These are phyloP conservation scores for Trypanosoma scelopori DNA, from an alignment of 208 protist genomes.

Conservation along the genomic window DNA sequence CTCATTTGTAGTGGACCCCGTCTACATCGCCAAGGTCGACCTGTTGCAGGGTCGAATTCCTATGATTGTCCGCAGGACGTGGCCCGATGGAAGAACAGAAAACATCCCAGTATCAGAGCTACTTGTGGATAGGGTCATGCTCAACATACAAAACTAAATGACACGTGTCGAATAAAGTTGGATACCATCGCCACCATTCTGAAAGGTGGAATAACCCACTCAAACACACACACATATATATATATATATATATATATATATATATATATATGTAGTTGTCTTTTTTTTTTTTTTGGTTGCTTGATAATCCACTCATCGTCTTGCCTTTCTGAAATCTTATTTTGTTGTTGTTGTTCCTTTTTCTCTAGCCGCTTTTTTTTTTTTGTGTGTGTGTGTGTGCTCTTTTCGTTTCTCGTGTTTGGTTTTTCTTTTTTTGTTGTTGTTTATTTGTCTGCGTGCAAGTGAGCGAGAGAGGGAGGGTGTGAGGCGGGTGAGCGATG, in stretches of 20 bases:
- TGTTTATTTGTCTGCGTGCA: background rate
- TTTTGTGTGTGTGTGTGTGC: too few relatives aligned
- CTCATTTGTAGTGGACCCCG: conserved; percentile 71
- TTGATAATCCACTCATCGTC: too few relatives aligned
- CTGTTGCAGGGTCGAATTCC: conserved; percentile 68
- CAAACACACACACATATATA: background rate
- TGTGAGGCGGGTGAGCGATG: conserved; percentile 8
- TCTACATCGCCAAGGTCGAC: conserved; percentile 88
- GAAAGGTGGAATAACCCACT: too few relatives aligned
- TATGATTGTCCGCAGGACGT: conserved; percentile 84
- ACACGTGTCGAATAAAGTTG: background rate
- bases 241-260: conserved; percentile 1
- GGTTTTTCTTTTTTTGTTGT: background rate
- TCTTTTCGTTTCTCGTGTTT: too few relatives aligned
- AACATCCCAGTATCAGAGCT: conserved; percentile 82
- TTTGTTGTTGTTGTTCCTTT: too few relatives aligned
- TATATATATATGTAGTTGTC: background rate
- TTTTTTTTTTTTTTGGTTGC: background rate
- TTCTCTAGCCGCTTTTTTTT: too few relatives aligned
- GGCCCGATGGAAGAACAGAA: conserved; percentile 76
- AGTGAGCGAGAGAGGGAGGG: too few relatives aligned
- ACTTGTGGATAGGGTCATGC: conserved; percentile 58
- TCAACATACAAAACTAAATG: conserved; percentile 60
- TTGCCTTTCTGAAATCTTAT: too few relatives aligned
- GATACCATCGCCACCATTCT: too few relatives aligned